Conservation (phyloP, 208 protist genomes). For the Wallacemonas rigidus region DNA sequence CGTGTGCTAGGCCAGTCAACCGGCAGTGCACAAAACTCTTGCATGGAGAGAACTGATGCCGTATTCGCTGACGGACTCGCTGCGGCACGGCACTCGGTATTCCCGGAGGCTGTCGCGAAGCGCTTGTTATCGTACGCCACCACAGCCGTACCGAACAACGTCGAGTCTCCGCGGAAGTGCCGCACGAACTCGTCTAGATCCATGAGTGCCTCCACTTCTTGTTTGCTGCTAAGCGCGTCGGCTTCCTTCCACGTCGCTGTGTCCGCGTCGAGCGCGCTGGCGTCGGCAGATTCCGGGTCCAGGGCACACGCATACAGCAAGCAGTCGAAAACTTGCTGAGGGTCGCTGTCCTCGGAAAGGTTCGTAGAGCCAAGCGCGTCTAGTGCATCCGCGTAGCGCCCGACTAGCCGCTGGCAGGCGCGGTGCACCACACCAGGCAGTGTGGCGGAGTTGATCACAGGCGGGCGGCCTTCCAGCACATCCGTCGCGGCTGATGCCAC, state of each 20-base stretch:
- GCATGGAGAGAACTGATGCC: constrained; percentile 44
- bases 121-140: background rate
- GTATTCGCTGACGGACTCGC: background rate
- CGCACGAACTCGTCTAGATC: background rate
- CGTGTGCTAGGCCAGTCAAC: constrained; percentile 44
- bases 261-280: constrained; percentile 20
- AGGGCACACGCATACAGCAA: constrained; percentile 61
- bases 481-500: constrained; percentile 7
- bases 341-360: constrained; percentile 38
- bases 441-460: background rate
- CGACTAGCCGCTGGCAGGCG: constrained; percentile 55
- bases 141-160: background rate
- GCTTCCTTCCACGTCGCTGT: constrained; percentile 23
- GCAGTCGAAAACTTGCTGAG: constrained; percentile 44
- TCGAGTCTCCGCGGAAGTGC: constrained; percentile 6
- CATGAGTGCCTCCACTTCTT: background rate
- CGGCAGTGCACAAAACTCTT: constrained; percentile 65
- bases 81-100: background rate
- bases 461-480: background rate
- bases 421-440: constrained; percentile 23
- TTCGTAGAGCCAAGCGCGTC: constrained; percentile 37
- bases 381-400: constrained; percentile 58
- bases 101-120: background rate
- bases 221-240: background rate
- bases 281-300: constrained; percentile 34